phyloP scores from a whole-genome alignment of 345 rosid species.

The Gossypium stocksii region DNA sequence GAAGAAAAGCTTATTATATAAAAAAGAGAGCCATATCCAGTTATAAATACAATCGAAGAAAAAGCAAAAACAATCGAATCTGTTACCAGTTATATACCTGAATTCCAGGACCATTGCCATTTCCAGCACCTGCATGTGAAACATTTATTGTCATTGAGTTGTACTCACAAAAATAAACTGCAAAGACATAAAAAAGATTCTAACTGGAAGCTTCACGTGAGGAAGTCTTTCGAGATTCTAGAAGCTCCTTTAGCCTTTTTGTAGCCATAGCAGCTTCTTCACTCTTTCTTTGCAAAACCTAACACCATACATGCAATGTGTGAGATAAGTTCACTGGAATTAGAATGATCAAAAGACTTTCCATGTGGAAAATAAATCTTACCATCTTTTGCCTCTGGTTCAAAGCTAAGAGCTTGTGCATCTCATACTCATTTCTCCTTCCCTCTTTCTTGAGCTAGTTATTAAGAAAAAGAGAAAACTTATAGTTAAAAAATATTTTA shows the following conservation, averaged over 20 bases:
- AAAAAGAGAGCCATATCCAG: background rate
- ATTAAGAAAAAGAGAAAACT: background rate
- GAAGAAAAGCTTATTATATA: conserved; percentile 5
- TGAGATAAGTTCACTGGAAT: conserved; percentile 11
- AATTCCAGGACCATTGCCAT: conserved; percentile 64
- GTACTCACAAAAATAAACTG: conserved; percentile 4
- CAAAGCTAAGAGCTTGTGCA: conserved; percentile 92
- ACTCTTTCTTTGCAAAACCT: conserved; percentile 96
- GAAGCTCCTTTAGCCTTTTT: conserved; percentile 85
- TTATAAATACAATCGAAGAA: no score
- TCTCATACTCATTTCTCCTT: conserved; percentile 90
- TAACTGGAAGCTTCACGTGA: conserved; percentile 56
- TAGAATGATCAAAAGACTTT: conserved; percentile 7
- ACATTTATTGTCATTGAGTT: conserved; percentile 14
- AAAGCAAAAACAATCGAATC: background rate
- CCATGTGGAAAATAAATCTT: conserved; percentile 14
- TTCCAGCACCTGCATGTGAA: conserved; percentile 43
- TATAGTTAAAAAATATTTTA: background rate
- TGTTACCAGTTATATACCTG: conserved; percentile 48
- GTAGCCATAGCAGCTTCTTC: conserved; percentile 98
- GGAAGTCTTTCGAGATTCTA: conserved; percentile 78
- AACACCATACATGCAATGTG: conserved; percentile 8
- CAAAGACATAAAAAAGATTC: conserved; percentile 17
- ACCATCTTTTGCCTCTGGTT: conserved; percentile 98
- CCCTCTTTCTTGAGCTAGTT: conserved; percentile 96